Evolutionary conservation across 352 stramenopile species (phyloP), one percentile per base, ranked within the genome.

Genomic region (Halophytophthora polymorphica): DNA sequence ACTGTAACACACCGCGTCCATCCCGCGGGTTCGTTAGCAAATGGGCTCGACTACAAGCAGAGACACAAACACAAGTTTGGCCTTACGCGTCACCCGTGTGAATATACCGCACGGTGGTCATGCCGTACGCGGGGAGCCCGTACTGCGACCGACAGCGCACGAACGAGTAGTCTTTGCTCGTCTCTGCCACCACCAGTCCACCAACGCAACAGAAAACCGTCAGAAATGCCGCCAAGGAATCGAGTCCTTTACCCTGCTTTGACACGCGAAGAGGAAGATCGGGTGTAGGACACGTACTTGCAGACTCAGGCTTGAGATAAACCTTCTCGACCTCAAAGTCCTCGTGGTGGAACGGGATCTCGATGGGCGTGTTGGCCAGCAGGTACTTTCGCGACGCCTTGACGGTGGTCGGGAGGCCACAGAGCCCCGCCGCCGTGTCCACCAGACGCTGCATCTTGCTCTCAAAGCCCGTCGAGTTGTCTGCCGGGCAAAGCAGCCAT

Each of bases 281-380:
- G 3, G 19, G 17, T 45, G 35, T 37, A 6, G 29, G 0, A 1
- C 31, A 66, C 69, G 25, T 51, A 84, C 72, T 73, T 2, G 73
- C 68, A 52, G 73, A 71, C 37, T 89, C 81, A 1, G 79, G 80
- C 46, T 85, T 88, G 19, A 93, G 58, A 41, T 93, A 93, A 23
- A 91, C 72, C 47, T 93, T 93, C 56, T 93, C 83, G 33, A 93
- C 83, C 55, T 93, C 83, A 58, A 93, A 93, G 40, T 89, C 80
- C 39, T 93, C 80, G 59, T 90, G 76, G 51, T 91, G 77, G 54
- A 93, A 83, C 41, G 77, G 75, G 50, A 90, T 86, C 23, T 83
- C 63, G 18, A 71, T 58, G 4, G 71, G 61, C 3, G 64, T 60
- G 45, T 73, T 84, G 25, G 59, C 42, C 25, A 91, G 66, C 42